Evolutionary conservation across 257 asterid species (phyloP), one percentile per base, ranked within the genome.

Genomic region (Penstemon barbatus): DNA sequence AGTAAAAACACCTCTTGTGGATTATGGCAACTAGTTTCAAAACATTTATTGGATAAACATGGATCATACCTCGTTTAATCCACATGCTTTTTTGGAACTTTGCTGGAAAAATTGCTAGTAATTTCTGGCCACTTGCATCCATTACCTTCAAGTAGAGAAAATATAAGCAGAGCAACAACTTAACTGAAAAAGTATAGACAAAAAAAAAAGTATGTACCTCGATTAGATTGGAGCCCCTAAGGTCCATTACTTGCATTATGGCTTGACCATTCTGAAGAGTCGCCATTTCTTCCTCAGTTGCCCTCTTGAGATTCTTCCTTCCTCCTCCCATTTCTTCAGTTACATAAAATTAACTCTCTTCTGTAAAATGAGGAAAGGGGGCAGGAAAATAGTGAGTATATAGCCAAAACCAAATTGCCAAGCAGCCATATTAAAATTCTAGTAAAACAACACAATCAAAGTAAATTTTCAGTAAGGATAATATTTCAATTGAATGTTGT

Each of bases 11-110:
- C 33, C 33, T 25, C 1, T 25, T 25, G 33, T 2, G 33, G 33
- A 25, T 25, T 25, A 25, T 25, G 33, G 33, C 33, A 2, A 25
- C 33, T 25, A 25, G 33, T 25, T 25, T 25, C 33, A 25, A 25
- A 25, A 25, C 33, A 25, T 25, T 25, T 25, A 25, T 25, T 25
- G 33, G 33, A 25, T 25, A 25, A 25, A 2, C 57, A 80, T 76
- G 75, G 69, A 82, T 10, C 76, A 52, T 57, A 87, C 96, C 98
- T 78, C 91, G 77, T 80, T 90, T 92, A 19, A 87, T 90, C 97
- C 96, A 92, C 97, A 90, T 85, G 85, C 92, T 86, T 75, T 85
- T 92, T 68, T 88, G 95, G 75, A 92, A 92, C 75, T 88, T 92
- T 8, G 98, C 96, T 46, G 97, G 98, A 75, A 92, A 90, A 43